Conservation (phyloP, 163 green algal genomes). For the Trebouxiophyceae sp. region DNA sequence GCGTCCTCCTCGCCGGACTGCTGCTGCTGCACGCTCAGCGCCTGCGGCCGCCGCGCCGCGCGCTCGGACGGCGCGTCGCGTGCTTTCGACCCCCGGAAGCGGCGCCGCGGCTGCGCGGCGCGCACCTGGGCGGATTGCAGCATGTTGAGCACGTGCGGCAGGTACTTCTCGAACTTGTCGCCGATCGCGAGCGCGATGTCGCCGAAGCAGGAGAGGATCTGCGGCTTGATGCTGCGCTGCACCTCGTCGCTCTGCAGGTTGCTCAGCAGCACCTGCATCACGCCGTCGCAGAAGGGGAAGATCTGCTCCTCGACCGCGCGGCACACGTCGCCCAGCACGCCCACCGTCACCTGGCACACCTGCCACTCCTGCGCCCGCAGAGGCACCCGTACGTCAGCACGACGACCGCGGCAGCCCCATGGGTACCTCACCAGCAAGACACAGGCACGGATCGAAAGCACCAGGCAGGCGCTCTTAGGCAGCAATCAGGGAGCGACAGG, state of each 20-base stretch:
- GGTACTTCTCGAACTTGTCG: slow-evolving; percentile 64
- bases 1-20: slow-evolving; percentile 70
- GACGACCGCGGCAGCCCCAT: too few species aligned
- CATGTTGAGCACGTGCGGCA: slow-evolving; percentile 51
- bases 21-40: slow-evolving; percentile 56
- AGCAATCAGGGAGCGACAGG: too few species aligned
- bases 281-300: slow-evolving; percentile 72
- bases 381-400: too few species aligned
- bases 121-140: slow-evolving; percentile 33
- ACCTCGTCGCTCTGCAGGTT: slow-evolving; percentile 61
- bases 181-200: slow-evolving; percentile 90
- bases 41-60: too few species aligned
- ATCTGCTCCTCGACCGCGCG: slow-evolving; percentile 73
- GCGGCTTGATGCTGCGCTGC: slow-evolving; percentile 91
- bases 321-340: slow-evolving; percentile 85
- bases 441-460: too few species aligned
- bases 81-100: too few species aligned
- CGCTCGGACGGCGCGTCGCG: too few species aligned
- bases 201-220: slow-evolving; percentile 87
- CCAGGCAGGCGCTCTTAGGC: too few species aligned
- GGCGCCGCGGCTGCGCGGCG: too few species aligned
- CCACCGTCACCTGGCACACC: slow-evolving; percentile 85
- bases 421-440: too few species aligned
- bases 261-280: slow-evolving; percentile 50
- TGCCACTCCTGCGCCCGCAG: slow-evolving; percentile 38